Evolutionary conservation across 352 stramenopile genomes (phyloP).

Genomic region (Hyaloperonospora brassicae): DNA sequence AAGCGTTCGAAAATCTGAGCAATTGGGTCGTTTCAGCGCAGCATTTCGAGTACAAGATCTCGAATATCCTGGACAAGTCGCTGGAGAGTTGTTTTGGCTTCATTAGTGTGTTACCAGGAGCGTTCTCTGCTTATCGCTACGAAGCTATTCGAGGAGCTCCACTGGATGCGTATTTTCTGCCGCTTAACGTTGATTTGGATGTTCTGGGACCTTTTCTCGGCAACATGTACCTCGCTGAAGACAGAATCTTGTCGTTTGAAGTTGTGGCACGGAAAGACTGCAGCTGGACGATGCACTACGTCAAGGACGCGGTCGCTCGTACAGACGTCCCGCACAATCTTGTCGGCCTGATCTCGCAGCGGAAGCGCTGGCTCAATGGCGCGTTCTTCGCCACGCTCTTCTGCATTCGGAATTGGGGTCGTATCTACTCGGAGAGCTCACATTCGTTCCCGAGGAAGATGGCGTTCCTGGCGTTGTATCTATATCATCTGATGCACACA

Average conservation of each 20-base stretch:
- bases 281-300: constrained; percentile 85
- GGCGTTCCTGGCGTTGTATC: constrained; percentile 61
- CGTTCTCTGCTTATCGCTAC: constrained; percentile 81
- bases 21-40: constrained; percentile 85
- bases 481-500: constrained; percentile 71
- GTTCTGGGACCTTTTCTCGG: constrained; percentile 74
- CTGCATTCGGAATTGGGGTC: constrained; percentile 77
- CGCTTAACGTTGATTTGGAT: constrained; percentile 68
- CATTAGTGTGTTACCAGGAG: constrained; percentile 79
- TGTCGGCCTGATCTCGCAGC: constrained; percentile 75
- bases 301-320: constrained; percentile 72
- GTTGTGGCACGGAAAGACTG: constrained; percentile 73
- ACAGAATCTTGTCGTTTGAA: constrained; percentile 82
- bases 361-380: constrained; percentile 81
- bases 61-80: constrained; percentile 83
- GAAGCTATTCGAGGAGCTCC: constrained; percentile 72
- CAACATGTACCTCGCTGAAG: constrained; percentile 87
- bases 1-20: constrained; percentile 75
- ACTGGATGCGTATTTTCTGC: constrained; percentile 82
- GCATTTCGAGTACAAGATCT: constrained; percentile 88
- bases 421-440: constrained; percentile 76
- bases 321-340: constrained; percentile 81
- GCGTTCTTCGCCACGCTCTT: constrained; percentile 85
- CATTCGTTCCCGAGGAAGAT: constrained; percentile 68
- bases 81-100: constrained; percentile 83